Conservation (phyloP, 345 rosid species). For the Euphorbia tirucalli region DNA sequence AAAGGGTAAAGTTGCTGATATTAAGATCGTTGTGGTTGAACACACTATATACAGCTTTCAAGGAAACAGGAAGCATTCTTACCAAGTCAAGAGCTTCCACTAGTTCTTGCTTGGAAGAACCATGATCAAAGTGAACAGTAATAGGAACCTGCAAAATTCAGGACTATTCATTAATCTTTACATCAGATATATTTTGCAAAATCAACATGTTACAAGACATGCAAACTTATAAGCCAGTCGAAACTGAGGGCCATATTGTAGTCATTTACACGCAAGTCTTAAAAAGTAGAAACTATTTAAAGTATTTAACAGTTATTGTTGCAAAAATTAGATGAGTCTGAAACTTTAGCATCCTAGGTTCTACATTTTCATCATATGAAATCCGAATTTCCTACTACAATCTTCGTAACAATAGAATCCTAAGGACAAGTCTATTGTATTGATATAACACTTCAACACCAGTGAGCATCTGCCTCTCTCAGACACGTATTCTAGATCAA, state of each 20-base stretch:
- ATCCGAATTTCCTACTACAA: not conserved
- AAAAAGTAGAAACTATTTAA: too few species aligned
- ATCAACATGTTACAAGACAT: not conserved
- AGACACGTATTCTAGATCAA: not conserved
- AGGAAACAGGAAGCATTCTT: constrained; percentile 19
- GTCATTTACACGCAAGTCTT: not conserved
- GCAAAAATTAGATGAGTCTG: not conserved
- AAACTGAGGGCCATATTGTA: too few species aligned
- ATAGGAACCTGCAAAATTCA: constrained; percentile 72
- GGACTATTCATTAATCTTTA: not conserved
- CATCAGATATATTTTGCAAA: not conserved
- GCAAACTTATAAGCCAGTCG: not conserved
- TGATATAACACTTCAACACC: not conserved
- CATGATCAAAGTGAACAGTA: constrained; percentile 94
- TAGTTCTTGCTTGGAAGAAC: constrained; percentile 75
- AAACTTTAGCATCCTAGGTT: not conserved
- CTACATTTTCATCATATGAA: not conserved
- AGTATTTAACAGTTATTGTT: too few species aligned
- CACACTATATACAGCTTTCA: not conserved
- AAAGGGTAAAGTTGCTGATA: not conserved
- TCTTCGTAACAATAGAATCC: not conserved
- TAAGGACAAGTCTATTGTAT: not conserved
- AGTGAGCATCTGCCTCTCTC: not conserved
- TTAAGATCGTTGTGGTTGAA: not conserved
- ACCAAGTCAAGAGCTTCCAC: constrained; percentile 78